Evolutionary conservation across 352 stramenopile species (phyloP), one percentile per base, ranked within the genome.

Genomic region (Phytophthora gonapodyides): DNA sequence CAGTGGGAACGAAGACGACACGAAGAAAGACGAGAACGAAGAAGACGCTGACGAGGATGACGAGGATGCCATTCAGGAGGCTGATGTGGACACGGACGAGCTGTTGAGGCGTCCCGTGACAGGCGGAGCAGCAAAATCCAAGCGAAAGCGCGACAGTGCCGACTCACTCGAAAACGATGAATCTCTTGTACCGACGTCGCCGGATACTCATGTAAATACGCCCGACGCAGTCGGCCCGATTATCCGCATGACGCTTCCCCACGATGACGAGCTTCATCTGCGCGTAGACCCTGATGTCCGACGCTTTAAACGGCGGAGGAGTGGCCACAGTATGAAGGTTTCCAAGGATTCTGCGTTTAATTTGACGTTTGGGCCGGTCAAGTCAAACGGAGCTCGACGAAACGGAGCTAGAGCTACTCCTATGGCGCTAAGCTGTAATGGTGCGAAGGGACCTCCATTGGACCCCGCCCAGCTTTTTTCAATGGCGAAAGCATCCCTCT

Each of bases 121-220:
- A 43, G 51, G 61, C 17, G 67, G 61, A 34, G 41, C 64, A 0
- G 27, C 46, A 2, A 91, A 82, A 40, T 67, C 82, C 52, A 84
- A 83, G 40, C 69, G 78, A 42, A 87, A 84, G 52, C 84, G 81
- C 15, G 53, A 71, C 1, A 69, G 53, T n/a, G 41, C 65, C 0
- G 73, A 73, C 24, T 62, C 81, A 4, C 48, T 50, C 3, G 80
- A 89, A 30, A 89, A 81, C 33, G 81, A 89, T 42, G 84, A 93
- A 16, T 88, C 78, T 0, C 72, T 85, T 46, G 64, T 58, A 6
- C 84, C 84, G 12, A 65, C 76, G 8, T 91, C 84, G 1, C 84
- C 84, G 0, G 82, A 93, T 55, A 84, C 78, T 0, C 82, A 90
- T 57, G 69, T 90, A 16, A 93, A 93, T 71, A 80, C 71, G 4